Evolutionary conservation across 148 eudicot genomes (phyloP).

Genomic region (Drosera capensis): DNA sequence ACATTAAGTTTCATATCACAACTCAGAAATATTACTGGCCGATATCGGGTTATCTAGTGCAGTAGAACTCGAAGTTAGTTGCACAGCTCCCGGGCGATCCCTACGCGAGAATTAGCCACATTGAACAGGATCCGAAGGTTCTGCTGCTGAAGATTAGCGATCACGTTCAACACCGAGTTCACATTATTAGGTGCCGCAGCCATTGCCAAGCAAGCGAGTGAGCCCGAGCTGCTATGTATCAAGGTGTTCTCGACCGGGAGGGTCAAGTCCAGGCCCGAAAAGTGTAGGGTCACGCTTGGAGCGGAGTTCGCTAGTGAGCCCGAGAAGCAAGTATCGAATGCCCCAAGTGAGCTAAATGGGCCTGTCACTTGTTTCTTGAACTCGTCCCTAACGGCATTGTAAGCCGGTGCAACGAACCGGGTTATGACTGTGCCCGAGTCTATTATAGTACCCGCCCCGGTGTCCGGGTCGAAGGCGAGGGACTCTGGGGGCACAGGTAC

Average conservation of each 20-base stretch:
- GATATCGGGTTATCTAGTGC: too few species aligned
- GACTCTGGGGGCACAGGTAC: neutral
- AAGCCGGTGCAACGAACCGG: neutral
- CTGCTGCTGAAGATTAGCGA: conserved; percentile 86
- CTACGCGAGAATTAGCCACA: conserved; percentile 48
- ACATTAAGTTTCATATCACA: too few species aligned
- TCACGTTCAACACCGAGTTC: conserved; percentile 61
- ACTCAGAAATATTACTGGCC: too few species aligned
- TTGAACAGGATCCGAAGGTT: conserved; percentile 72
- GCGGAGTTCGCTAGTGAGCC: neutral
- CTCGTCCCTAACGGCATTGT: neutral
- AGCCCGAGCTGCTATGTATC: neutral
- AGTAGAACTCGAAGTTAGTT: too few species aligned
- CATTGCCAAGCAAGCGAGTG: neutral
- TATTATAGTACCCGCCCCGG: neutral
- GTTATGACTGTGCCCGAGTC: neutral
- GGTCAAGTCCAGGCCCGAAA: neutral
- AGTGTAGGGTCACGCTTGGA: neutral
- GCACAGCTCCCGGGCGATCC: conserved; percentile 64
- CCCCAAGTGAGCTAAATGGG: neutral
- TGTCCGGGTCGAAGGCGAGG: neutral
- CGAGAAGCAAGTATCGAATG: neutral
- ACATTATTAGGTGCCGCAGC: conserved; percentile 44
- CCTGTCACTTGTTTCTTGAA: neutral
- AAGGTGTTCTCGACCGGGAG: neutral